phyloP scores from a whole-genome alignment of 768 basidiomycete genomes.

The Cystobasidium ongulense region DNA sequence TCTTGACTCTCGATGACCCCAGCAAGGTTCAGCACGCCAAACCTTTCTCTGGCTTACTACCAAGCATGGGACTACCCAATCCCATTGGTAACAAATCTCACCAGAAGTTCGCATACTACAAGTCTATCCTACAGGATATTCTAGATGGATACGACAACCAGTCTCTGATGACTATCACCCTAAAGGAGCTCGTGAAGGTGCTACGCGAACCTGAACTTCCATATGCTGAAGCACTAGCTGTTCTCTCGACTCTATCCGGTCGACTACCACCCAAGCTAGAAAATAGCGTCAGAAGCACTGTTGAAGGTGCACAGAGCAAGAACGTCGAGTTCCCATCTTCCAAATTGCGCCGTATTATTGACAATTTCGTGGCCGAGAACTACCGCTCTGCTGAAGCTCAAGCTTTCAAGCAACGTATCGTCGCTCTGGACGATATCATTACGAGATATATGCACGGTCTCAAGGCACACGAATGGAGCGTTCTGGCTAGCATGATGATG shows the following conservation, averaged over 20 bases:
- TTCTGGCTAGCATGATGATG: conserved; percentile 65
- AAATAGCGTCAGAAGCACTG: conserved; percentile 65
- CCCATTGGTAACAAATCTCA: conserved; percentile 82
- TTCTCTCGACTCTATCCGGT: conserved; percentile 79
- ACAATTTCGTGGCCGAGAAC: conserved; percentile 72
- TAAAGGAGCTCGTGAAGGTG: conserved; percentile 76
- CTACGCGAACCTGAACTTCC: conserved; percentile 80
- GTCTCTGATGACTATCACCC: conserved; percentile 71
- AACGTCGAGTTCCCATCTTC: conserved; percentile 73
- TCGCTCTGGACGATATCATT: conserved; percentile 59
- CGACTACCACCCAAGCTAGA: conserved; percentile 89
- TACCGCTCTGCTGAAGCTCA: conserved; percentile 70
- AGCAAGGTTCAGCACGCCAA: conserved; percentile 94
- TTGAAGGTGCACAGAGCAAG: conserved; percentile 69
- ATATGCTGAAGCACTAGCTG: conserved; percentile 71
- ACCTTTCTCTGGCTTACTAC: conserved; percentile 90
- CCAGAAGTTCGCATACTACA: conserved; percentile 68
- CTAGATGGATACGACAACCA: conserved; percentile 96
- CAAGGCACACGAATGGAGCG: conserved; percentile 73
- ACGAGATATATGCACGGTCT: conserved; percentile 72
- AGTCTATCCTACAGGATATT: conserved; percentile 75
- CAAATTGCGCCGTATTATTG: conserved; percentile 75
- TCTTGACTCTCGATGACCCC: conserved; percentile 91
- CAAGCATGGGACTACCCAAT: conserved; percentile 73
- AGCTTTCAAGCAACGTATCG: conserved; percentile 67